Conservation (phyloP, 2,329 filamentous ascomycete species). For the Cercospora sojina region DNA sequence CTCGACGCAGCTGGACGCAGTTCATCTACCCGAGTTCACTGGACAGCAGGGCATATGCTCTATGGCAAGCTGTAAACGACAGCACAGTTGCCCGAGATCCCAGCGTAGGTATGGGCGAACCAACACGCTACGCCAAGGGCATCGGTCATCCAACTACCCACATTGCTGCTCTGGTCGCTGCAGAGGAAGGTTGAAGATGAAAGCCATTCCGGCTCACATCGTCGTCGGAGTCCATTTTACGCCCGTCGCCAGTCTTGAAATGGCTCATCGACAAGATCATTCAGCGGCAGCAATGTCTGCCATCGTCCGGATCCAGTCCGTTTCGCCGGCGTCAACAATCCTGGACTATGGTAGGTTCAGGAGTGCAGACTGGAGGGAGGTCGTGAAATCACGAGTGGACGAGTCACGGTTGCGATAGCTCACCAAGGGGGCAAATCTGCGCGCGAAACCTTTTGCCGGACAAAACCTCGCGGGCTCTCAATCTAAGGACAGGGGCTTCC, state of each 20-base stretch:
- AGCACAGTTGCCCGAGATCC: slow-evolving; percentile 18
- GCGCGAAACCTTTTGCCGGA: not conserved
- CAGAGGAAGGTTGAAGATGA: slow-evolving; percentile 13
- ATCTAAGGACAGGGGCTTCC: not conserved
- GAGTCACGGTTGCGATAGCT: not conserved
- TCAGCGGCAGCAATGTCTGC: not conserved
- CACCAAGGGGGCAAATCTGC: not conserved
- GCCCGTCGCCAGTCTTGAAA: not conserved
- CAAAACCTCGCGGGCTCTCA: not conserved
- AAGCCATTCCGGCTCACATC: not conserved
- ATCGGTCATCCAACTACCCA: slow-evolving; percentile 19
- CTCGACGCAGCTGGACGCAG: slow-evolving; percentile 6
- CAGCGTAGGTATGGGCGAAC: slow-evolving; percentile 13
- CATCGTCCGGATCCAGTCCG: not conserved
- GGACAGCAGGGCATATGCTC: slow-evolving; percentile 19
- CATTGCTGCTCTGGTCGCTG: slow-evolving; percentile 17
- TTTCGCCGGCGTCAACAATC: not conserved
- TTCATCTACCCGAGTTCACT: slow-evolving; percentile 18
- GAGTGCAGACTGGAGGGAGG: not conserved
- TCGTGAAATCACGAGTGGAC: not conserved
- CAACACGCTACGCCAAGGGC: slow-evolving; percentile 18
- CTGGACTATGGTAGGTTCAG: not conserved
- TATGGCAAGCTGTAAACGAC: slow-evolving; percentile 21
- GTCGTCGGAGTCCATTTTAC: not conserved
- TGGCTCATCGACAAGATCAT: not conserved